phyloP scores from a whole-genome alignment of 2,329 filamentous ascomycete species.

The Eurotiales sp. region DNA sequence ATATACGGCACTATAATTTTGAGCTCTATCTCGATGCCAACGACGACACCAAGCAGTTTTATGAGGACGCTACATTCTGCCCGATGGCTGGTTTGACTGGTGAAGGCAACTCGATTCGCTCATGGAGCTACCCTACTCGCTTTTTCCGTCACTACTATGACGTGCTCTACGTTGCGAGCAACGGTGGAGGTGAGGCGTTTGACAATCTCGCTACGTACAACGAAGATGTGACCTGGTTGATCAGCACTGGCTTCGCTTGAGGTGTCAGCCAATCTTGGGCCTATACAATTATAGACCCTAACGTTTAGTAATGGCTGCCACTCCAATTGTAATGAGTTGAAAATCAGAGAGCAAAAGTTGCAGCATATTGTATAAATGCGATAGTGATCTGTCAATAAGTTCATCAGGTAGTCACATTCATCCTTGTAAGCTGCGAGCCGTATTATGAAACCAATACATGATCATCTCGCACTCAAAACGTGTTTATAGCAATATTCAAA shows the following conservation, averaged over 20 bases:
- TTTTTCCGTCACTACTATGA: slow-evolving; percentile 12
- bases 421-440: too few relatives aligned
- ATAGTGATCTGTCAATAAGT: too few relatives aligned
- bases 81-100: slow-evolving; percentile 8
- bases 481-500: too few relatives aligned
- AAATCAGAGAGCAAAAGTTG: too few relatives aligned
- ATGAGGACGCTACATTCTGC: slow-evolving; percentile 14
- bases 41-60: slow-evolving; percentile 12
- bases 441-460: too few relatives aligned
- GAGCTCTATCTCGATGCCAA: slow-evolving; percentile 9
- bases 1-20: slow-evolving; percentile 12
- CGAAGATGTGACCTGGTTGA: slow-evolving; percentile 7
- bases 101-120: slow-evolving; percentile 9
- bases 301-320: too few relatives aligned
- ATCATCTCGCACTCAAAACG: too few relatives aligned
- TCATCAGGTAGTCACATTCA: too few relatives aligned
- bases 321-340: too few relatives aligned
- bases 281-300: too few relatives aligned
- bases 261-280: too few relatives aligned
- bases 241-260: slow-evolving; percentile 7
- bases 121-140: slow-evolving; percentile 13
- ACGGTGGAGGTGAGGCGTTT: slow-evolving; percentile 8
- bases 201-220: slow-evolving; percentile 8
- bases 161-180: slow-evolving; percentile 10
- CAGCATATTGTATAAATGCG: too few relatives aligned